Conservation (phyloP, 306 rosid genomes). For the Cicer judaicum region DNA sequence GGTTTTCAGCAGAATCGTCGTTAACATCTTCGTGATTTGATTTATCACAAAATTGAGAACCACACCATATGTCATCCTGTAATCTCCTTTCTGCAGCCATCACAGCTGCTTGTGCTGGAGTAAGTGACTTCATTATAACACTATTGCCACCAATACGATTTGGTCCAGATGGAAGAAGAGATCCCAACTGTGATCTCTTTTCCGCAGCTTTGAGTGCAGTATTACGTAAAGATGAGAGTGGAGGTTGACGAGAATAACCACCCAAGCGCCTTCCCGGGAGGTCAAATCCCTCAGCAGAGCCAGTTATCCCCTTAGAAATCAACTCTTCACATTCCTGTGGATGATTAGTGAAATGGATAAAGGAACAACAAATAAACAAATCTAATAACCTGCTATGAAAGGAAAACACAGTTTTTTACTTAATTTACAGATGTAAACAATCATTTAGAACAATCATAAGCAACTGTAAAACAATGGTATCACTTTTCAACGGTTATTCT, state of each 20-base stretch:
- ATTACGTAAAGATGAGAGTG: conserved; percentile 72
- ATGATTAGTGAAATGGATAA: conserved; percentile 25
- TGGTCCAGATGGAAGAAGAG: conserved; percentile 88
- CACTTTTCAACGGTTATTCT: conserved; percentile 3
- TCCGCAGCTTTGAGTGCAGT: conserved; percentile 82
- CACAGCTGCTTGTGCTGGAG: conserved; percentile 95
- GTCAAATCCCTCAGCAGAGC: conserved; percentile 81
- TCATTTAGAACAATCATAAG: conserved; percentile 12
- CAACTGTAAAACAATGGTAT: not conserved
- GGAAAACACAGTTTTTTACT: conserved; percentile 15
- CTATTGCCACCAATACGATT: conserved; percentile 91
- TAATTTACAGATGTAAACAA: not conserved
- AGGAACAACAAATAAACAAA: conserved; percentile 39
- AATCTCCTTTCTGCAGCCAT: conserved; percentile 97
- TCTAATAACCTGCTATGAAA: conserved; percentile 22
- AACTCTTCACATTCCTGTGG: conserved; percentile 88
- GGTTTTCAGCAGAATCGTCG: conserved; percentile 49
- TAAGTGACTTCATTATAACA: conserved; percentile 73
- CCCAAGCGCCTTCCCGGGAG: conserved; percentile 91
- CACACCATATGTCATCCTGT: conserved; percentile 97
- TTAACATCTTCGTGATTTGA: conserved; percentile 56
- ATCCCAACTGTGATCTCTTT: conserved; percentile 65
- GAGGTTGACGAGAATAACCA: conserved; percentile 69
- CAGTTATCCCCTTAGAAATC: conserved; percentile 80
- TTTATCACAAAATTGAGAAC: conserved; percentile 65